phyloP scores from a whole-genome alignment of 495 filamentous ascomycete species.

The Chaetomidium leptoderma region DNA sequence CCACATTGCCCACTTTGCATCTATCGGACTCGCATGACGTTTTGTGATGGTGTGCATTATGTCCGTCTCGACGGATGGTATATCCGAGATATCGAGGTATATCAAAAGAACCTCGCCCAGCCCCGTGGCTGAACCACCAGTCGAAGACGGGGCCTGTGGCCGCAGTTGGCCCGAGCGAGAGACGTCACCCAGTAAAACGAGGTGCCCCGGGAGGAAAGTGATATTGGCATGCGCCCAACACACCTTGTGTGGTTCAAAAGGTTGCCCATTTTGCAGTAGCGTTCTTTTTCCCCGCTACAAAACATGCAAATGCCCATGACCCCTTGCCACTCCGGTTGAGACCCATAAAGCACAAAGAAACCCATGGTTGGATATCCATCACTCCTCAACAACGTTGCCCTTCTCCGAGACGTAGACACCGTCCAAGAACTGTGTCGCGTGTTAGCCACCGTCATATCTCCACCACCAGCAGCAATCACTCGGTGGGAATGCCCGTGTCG shows the following conservation, averaged over 20 bases:
- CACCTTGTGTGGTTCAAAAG: slow-evolving; percentile 34
- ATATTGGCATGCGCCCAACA: slow-evolving; percentile 26
- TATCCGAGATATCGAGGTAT: slow-evolving; percentile 1
- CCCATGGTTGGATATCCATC: slow-evolving; percentile 43
- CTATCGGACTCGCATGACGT: neutral
- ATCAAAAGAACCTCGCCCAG: neutral
- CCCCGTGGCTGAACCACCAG: slow-evolving; percentile 21
- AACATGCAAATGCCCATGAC: slow-evolving; percentile 52
- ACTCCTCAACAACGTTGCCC: slow-evolving; percentile 80
- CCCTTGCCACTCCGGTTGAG: slow-evolving; percentile 40
- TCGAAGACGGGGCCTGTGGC: neutral
- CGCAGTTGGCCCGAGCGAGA: neutral
- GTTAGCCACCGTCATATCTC: slow-evolving; percentile 31
- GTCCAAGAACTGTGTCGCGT: slow-evolving; percentile 79
- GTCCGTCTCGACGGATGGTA: too few relatives aligned
- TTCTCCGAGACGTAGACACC: slow-evolving; percentile 98
- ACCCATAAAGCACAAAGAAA: slow-evolving; percentile 46
- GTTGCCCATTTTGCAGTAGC: slow-evolving; percentile 47
- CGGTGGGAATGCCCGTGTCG: too few relatives aligned
- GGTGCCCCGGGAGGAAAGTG: slow-evolving; percentile 1
- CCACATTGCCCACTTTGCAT: neutral
- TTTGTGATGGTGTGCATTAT: neutral
- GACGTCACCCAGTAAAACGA: slow-evolving; percentile 11
- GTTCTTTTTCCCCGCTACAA: slow-evolving; percentile 49
- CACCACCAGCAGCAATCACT: neutral